Evolutionary conservation across 2,329 filamentous ascomycete species (phyloP), one percentile per base, ranked within the genome.

Genomic region (Monilinia fructicola): DNA sequence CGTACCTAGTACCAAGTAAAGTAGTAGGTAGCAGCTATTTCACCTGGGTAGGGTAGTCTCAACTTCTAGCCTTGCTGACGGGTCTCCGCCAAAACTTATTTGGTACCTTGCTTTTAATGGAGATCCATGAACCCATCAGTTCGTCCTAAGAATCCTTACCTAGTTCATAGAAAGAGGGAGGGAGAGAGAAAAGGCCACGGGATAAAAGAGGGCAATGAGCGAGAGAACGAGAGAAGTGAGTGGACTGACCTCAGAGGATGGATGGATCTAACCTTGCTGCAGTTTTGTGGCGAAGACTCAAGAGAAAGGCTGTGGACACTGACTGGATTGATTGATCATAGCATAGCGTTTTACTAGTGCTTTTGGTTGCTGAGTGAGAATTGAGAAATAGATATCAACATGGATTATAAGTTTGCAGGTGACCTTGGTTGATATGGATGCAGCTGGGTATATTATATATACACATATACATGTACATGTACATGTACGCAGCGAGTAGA

Each of bases 301-400:
- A 35, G 40, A 42, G 40, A 42, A 42, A 42, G 40, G 40, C 40
- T 42, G 40, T 42, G 40, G 16, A 42, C 40, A 42, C 12, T 5
- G 44, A 18, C 42, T 44, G 18, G n/a, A 7, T 35, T 35, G 31
- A 35, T 35, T 35, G 31, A 35, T 35, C 31, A 35, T 35, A 35
- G 31, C 31, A 35, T 35, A 35, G 31, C 31, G 31, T 35, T 35
- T 35, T 35, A 4, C 12, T 48, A 21, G 46, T 10, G 21, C 21
- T 23, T 23, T 21, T 54, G 60, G 60, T 63, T 63, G 60, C 60
- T 54, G 60, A 54, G 60, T 63, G 60, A 63, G 50, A 63, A 54
- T 28, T 63, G 35, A 28, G 23, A 54, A 40, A 28, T 54, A 40
- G 46, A 63, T 26, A 40, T 53, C 18, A n/a, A 16, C 60, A 63